Evolutionary conservation across 441 rosid genomes (phyloP), one percentile per base, ranked within the genome.

Genomic region (Pelargonium australe): DNA sequence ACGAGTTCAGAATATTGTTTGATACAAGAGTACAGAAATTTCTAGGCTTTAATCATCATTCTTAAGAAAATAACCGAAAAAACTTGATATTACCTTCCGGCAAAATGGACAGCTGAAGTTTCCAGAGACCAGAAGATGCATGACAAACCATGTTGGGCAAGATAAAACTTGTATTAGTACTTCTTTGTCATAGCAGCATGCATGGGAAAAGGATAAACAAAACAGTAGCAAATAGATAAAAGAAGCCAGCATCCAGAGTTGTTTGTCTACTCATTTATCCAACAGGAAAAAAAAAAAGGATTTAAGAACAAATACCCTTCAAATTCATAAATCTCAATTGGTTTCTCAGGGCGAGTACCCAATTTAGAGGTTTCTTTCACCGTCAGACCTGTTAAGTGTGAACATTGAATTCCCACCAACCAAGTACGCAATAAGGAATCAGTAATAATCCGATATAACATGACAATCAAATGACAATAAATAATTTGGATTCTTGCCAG

Each of bases 301-400:
- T 44, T 2, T 19, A 49, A 67, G 51, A 47, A 20, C n/a, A 31
- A 13, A 58, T 83, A 91, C 98, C 98, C 79, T 85, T 91, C 98
- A 80, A 89, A 93, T 77, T 93, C 98, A 31, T 93, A 93, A 40
- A 91, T 87, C 85, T 89, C 97, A 4, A 93, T 89, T n/a, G 96
- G 95, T 75, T 88, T 89, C 80, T 89, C 93, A 5, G 98, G 98
- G 19, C 93, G 94, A 75, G 90, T 89, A 16, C 98, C 97, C 11
- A 86, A 7, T 73, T 87, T 93, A 47, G 96, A 78, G 45, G 81
- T 76, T 84, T 93, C 98, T 80, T 89, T 93, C 55, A 93, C 75
- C 57, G 84, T 89, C 19, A 75, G 68, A 75, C 97, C 98, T 93
- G 75, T 76, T 60, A 20, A 72, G 72, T 14, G 23, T 73, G 3